Base-by-base conservation (phyloP, 768 basidiomycete genomes). In the Pulveroboletus ravenelii region DNA sequence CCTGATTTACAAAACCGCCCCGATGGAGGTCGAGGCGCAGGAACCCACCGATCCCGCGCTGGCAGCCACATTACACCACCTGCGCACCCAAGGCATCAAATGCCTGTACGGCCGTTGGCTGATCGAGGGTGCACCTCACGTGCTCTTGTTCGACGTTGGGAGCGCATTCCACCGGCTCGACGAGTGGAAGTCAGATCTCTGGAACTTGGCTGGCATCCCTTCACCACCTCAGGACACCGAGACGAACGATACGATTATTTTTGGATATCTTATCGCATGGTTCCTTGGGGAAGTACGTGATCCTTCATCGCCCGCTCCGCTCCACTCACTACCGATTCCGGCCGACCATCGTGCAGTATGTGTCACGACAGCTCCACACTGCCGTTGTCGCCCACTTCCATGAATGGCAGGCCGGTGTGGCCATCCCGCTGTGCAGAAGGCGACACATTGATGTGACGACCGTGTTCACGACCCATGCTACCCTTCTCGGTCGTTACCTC, bases 161-260 rank as follows among this genome's bases (percentile, higher is more conserved):
- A 89, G 86, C 62, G 82, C 83, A 69, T 92, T 87, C 67, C 79
- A 84, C 55, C 81, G 87, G 4, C 78, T 98, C 53, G 95, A 99
- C 70, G 96, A 99, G 66, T 99, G 96, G 96, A 99, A 99, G 70
- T 84, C 86, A 41, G 96, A 99, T 63, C 80, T 99, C 18, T 99
- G 96, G 96, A 96, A 93, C 69, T 71, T 99, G 43, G 95, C 96
- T 10, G 96, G 95, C 41, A 99, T 99, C 52, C 96, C 96, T 6
- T 89, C 89, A 40, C 96, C 96, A 15, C 91, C 93, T 2, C 90
- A 90, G 61, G 95, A 99, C 69, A 86, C 89, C 64, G 95, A 99
- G 70, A 99, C 96, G 20, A 99, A 99, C 76, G 95, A 99, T 65
- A 87, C 94, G 20, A 93, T 99, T 67, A 76, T 97, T 48, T 94